Base-by-base conservation (phyloP, 2,329 filamentous ascomycete species). In the Fusarium longipes region DNA sequence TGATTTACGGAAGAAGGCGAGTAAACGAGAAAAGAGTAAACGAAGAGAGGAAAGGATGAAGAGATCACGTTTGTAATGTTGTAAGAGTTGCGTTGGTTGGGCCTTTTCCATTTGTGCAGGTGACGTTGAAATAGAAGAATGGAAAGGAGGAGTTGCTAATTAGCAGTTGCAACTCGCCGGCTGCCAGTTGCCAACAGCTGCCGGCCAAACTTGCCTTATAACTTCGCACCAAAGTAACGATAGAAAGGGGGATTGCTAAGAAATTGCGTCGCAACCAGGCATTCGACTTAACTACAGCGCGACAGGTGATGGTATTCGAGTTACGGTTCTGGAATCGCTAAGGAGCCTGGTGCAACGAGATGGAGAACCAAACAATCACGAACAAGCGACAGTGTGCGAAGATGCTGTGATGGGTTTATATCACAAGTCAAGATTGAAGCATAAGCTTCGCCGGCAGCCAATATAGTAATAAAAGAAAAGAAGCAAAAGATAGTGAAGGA, bases 131-230 rank as follows among this genome's bases (percentile, higher is more conserved):
- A 40, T 40, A 40, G 38, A 24, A 14, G 12, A 33, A 47, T 24
- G 33, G 47, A 48, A 38, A 51, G 49, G 33, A 49, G n/a, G 32
- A 30, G 17, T n/a, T 58, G 39, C 45, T 22, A 33, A 14, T 36
- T 18, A 25, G 30, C 45, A 48, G 45, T 36, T 48, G 30, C 30
- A 48, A 25, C 15, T 48, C n/a, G 30, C 45, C 51, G 42, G 63
- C 38, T 63, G 65, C 56, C 50, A 57, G 43, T 57, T 53, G 63
- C 30, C 51, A 50, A 42, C 62, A 63, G 36, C 65, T 69, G 62
- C 35, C 49, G 49, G 42, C 20, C 65, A 63, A 55, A 63, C 48
- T 42, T 63, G 27, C 58, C 33, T 42, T 45, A 57, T 49, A 40
- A 60, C 36, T 14, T 52, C 32, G 22, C 38, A 52, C 38, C 33